Conservation (phyloP, 2,329 filamentous ascomycete genomes). For the Ophiostoma tasmaniense region DNA sequence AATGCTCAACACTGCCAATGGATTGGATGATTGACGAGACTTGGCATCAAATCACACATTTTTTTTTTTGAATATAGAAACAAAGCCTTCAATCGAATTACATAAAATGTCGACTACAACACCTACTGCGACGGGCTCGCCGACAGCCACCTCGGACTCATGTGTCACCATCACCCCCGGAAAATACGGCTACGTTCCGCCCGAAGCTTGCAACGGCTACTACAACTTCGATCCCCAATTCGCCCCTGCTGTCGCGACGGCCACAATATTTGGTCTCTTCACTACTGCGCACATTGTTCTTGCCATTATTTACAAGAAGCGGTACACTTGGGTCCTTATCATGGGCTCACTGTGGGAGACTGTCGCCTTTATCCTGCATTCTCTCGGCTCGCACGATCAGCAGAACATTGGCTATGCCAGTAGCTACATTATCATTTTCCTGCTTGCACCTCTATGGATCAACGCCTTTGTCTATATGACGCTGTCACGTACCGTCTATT, state of each 20-base stretch:
- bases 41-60: not conserved
- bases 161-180: conserved; percentile 18
- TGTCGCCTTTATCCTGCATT: conserved; percentile 31
- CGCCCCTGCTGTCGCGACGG: conserved; percentile 23
- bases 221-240: conserved; percentile 26
- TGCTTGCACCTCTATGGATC: conserved; percentile 37
- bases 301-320: not conserved
- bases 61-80: too few relatives aligned
- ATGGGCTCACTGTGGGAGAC: conserved; percentile 35
- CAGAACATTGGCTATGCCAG: conserved; percentile 29
- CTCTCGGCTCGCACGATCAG: conserved; percentile 32
- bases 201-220: conserved; percentile 25
- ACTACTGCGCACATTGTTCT: conserved; percentile 21
- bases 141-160: conserved; percentile 1
- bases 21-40: not conserved
- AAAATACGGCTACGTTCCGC: conserved; percentile 24
- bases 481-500: conserved; percentile 33
- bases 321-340: conserved; percentile 26
- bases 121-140: not conserved
- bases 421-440: conserved; percentile 30
- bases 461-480: conserved; percentile 40
- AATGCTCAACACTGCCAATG: not conserved
- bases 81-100: not conserved
- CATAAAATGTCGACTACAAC: not conserved
- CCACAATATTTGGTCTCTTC: conserved; percentile 24